A percentile compares a stretch with the other conserved stretches of the same genome.
Conservation (phyloP, 139 green algal genomes). For the Mesotaenium endlicherianum region DNA sequence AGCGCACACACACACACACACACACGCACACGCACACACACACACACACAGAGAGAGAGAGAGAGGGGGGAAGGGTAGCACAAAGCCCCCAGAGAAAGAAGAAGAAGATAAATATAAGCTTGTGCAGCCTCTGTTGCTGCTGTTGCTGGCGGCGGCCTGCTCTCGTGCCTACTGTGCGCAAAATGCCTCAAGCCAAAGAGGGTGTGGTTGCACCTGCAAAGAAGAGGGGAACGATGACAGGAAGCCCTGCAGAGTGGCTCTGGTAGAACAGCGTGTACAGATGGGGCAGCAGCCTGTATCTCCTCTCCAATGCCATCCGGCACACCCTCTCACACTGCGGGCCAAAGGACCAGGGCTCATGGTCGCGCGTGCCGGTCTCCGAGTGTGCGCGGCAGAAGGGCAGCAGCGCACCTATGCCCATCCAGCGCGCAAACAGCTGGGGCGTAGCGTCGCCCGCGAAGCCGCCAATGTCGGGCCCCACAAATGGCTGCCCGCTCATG, state of each 20-base stretch:
- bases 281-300: conserved; percentile 41
- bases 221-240: conserved; percentile 30
- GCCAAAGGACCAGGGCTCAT: conserved; percentile 48
- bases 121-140: no score
- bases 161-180: no score
- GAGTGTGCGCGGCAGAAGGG: conserved; percentile 39
- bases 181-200: no score
- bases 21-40: neutral
- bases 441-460: conserved; percentile 20
- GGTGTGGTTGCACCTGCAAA: conserved; percentile 50
- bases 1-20: neutral
- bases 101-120: neutral
- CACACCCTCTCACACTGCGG: conserved; percentile 23
- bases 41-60: neutral
- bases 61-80: neutral
- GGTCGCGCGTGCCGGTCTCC: conserved; percentile 31
- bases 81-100: neutral
- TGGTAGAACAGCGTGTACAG: conserved; percentile 47
- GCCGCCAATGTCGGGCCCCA: conserved; percentile 41
- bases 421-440: conserved; percentile 36
- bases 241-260: neutral
- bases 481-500: conserved; percentile 35
- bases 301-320: conserved; percentile 13
- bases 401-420: conserved; percentile 38
- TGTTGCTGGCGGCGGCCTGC: no score